phyloP scores from a whole-genome alignment of 257 asterid genomes.

The Solanum pinnatisectum region DNA sequence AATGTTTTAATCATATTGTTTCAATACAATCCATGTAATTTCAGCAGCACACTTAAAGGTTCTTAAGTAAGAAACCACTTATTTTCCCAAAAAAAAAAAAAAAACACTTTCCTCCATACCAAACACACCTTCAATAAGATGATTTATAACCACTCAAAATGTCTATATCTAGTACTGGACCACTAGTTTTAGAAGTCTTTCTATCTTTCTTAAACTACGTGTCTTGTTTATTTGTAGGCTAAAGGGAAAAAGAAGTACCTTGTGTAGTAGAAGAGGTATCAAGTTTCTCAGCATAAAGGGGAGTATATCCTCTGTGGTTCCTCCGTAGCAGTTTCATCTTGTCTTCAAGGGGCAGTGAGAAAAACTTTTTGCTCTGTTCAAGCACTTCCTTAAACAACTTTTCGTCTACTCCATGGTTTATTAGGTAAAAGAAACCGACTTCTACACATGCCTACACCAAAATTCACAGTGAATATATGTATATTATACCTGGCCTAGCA shows the following conservation, averaged over 20 bases:
- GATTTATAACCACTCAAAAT: not conserved
- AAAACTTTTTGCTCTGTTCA: slow-evolving; percentile 28
- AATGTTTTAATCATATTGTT: not conserved
- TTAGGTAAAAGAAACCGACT: slow-evolving; percentile 51
- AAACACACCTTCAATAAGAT: not conserved
- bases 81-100: not conserved
- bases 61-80: not conserved
- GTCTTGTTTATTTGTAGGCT: not conserved
- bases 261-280: slow-evolving; percentile 25
- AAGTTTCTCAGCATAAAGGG: slow-evolving; percentile 44
- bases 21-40: not conserved
- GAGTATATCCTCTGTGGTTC: slow-evolving; percentile 39
- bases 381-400: slow-evolving; percentile 23
- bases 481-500: too few relatives aligned
- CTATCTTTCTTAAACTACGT: not conserved
- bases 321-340: slow-evolving; percentile 29
- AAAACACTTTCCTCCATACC: not conserved
- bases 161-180: not conserved
- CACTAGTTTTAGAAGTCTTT: not conserved
- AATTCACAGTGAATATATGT: not conserved
- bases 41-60: not conserved
- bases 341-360: slow-evolving; percentile 31
- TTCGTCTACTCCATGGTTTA: slow-evolving; percentile 49
- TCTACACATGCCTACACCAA: slow-evolving; percentile 38
- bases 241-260: slow-evolving; percentile 13